Conservation (phyloP, 257 asterid genomes). For the Salvia splendens region DNA sequence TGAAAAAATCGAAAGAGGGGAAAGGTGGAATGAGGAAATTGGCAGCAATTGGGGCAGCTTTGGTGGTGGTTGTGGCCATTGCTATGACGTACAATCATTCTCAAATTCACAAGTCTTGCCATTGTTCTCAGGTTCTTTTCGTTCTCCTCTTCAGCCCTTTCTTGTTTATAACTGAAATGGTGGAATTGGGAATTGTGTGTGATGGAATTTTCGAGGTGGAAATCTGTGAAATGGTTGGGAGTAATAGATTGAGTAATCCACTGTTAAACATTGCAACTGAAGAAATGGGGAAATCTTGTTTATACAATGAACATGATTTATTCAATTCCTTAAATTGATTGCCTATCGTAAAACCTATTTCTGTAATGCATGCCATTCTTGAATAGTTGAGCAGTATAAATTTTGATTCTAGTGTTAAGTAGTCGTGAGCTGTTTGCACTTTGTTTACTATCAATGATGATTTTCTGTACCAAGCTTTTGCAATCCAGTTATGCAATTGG, state of each 20-base stretch:
- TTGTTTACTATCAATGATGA: neutral
- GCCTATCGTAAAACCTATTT: neutral
- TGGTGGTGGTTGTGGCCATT: conserved; percentile 57
- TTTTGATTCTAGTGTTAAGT: neutral
- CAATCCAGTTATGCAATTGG: neutral
- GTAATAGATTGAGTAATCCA: conserved; percentile 12
- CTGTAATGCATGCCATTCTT: neutral
- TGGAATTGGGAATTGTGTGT: conserved; percentile 26
- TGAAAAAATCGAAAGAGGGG: conserved; percentile 38
- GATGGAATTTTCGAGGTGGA: conserved; percentile 19
- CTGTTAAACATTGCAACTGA: conserved; percentile 14
- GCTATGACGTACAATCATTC: conserved; percentile 43
- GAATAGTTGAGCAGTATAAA: neutral
- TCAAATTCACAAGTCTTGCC: conserved; percentile 57
- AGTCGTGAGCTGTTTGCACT: neutral
- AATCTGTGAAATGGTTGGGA: neutral
- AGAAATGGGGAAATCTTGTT: conserved; percentile 3
- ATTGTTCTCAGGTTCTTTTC: conserved; percentile 64
- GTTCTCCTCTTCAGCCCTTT: conserved; percentile 14
- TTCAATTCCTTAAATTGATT: neutral
- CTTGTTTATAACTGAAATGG: neutral
- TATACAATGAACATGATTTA: neutral
- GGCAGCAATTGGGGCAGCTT: conserved; percentile 52
- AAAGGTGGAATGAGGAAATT: conserved; percentile 45
- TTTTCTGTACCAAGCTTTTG: neutral